Conservation (phyloP, 805 yeast species). For the Zygotorulaspora chibaensis region DNA sequence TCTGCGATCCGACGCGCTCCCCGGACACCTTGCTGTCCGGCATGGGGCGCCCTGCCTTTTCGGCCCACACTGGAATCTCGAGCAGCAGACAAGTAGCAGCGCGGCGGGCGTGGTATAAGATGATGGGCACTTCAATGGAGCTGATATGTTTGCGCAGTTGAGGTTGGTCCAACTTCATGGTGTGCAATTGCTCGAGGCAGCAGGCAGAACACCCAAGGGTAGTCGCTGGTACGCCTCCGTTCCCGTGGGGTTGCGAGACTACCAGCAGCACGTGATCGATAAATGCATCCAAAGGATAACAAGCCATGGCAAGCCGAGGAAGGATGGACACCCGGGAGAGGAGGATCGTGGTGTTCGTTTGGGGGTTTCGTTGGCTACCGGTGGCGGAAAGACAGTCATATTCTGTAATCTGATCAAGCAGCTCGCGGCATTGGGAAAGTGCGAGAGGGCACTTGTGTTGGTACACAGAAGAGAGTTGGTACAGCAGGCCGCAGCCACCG, state of each 20-base stretch:
- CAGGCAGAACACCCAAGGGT: not conserved
- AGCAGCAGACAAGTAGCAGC: no score
- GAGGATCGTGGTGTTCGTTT: conserved; percentile 41
- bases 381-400: conserved; percentile 90
- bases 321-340: conserved; percentile 31
- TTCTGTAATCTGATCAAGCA: conserved; percentile 55
- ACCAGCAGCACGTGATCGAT: conserved; percentile 69
- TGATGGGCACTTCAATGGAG: no score
- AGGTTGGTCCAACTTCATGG: not conserved
- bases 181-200: no score
- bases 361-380: conserved; percentile 87
- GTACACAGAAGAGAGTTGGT: conserved; percentile 83
- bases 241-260: conserved; percentile 40
- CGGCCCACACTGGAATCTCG: no score
- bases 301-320: no score
- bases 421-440: conserved; percentile 8
- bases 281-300: conserved; percentile 48
- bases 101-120: no score
- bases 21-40: no score
- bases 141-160: no score
- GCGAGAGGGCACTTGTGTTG: conserved; percentile 46
- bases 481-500: conserved; percentile 56
- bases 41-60: no score
- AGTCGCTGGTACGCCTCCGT: conserved; percentile 4
- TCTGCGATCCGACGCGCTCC: no score